These are phyloP conservation scores for Penicillium coprophilum DNA, from an alignment of 495 filamentous ascomycete genomes.

Conservation along the genomic window DNA sequence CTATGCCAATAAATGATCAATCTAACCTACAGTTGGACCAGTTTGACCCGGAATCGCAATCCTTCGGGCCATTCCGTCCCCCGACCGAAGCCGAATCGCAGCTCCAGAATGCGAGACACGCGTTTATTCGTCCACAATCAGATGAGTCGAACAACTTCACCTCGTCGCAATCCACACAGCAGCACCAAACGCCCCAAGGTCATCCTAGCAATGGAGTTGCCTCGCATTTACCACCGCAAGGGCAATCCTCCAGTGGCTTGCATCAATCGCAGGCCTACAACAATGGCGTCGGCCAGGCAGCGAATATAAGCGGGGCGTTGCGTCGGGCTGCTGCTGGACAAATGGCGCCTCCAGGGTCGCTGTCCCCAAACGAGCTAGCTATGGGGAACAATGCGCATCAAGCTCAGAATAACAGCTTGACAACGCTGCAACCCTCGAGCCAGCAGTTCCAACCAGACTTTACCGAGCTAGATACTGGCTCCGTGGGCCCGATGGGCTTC, in stretches of 20 bases:
- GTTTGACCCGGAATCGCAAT: conserved; percentile 28
- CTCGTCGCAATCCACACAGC: conserved; percentile 24
- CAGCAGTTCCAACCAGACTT: conserved; percentile 17
- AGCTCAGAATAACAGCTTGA: conserved; percentile 14
- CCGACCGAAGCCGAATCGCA: conserved; percentile 10
- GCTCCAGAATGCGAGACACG: conserved; percentile 16
- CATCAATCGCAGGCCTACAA: conserved; percentile 2
- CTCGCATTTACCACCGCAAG: conserved; percentile 6
- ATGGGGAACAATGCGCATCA: conserved; percentile 16
- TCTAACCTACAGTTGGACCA: conserved; percentile 13
- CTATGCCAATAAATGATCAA: conserved; percentile 4
- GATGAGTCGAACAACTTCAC: conserved; percentile 26
- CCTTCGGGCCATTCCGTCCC: conserved; percentile 25
- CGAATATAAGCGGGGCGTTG: conserved; percentile 17
- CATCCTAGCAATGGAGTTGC: neutral
- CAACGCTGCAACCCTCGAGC: conserved; percentile 14
- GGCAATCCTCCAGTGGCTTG: neutral
- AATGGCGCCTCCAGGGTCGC: neutral
- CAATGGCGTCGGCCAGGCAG: conserved; percentile 1
- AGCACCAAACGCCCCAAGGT: conserved; percentile 15
- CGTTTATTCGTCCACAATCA: conserved; percentile 13
- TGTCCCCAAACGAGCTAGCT: conserved; percentile 7
- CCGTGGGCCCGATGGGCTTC: conserved; percentile 15
- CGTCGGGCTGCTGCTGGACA: conserved; percentile 12
- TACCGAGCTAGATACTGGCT: conserved; percentile 10